Conservation (phyloP, 202 grass and related monocot species). For the Elaeis oleifera region DNA sequence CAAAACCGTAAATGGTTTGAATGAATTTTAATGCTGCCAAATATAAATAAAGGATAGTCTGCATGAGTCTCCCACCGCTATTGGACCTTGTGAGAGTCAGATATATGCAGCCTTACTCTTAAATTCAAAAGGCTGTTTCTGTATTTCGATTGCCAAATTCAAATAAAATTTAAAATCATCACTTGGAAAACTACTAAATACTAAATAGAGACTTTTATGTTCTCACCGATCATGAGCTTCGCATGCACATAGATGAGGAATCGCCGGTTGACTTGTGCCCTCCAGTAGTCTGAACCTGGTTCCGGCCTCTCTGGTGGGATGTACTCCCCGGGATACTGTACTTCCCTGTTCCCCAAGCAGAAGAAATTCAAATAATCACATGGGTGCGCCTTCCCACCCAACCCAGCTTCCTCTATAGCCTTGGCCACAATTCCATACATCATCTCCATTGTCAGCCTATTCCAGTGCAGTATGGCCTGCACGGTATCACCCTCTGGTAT, state of each 20-base stretch:
- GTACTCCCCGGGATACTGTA: constrained; percentile 33
- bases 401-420: constrained; percentile 60
- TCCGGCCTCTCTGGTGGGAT: constrained; percentile 36
- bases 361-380: constrained; percentile 96
- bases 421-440: constrained; percentile 56
- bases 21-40: no score
- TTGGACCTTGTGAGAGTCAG: no score
- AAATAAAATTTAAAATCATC: no score
- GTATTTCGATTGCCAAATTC: no score
- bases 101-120: no score
- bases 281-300: constrained; percentile 52
- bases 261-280: constrained; percentile 54
- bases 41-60: no score
- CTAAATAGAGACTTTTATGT: no score
- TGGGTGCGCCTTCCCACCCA: constrained; percentile 52
- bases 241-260: constrained; percentile 78
- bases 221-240: constrained; percentile 85
- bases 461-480: constrained; percentile 76
- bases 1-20: no score
- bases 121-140: no score
- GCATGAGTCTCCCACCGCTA: no score
- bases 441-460: constrained; percentile 73
- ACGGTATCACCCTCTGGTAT: constrained; percentile 37
- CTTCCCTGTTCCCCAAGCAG: constrained; percentile 79
- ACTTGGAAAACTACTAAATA: no score